A percentile compares a stretch with the other conserved stretches of the same genome.
These are phyloP conservation scores for Colletotrichum sp. DNA, from an alignment of 2,329 filamentous ascomycete species.

Conservation along the genomic window DNA sequence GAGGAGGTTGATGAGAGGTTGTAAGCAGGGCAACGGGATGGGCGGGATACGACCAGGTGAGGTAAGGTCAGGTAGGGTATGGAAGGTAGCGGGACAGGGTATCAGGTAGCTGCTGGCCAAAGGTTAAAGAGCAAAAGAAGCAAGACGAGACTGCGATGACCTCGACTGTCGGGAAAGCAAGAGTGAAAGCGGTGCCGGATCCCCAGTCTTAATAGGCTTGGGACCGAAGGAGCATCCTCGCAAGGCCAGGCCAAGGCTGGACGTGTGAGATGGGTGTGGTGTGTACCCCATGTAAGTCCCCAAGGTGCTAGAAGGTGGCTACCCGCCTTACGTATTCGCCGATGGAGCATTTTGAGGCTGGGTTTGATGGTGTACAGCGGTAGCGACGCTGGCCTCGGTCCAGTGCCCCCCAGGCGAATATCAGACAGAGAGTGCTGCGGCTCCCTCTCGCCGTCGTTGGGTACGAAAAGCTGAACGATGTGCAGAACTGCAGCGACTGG, in stretches of 20 bases:
- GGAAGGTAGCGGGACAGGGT: not conserved
- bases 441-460: not conserved
- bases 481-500: not conserved
- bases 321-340: not conserved
- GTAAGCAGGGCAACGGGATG: constrained; percentile 2
- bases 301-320: not conserved
- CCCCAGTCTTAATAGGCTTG: constrained; percentile 18
- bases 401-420: not conserved
- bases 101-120: not conserved
- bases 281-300: not conserved
- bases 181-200: constrained; percentile 1
- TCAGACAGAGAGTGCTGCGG: not conserved
- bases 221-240: constrained; percentile 8
- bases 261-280: not conserved
- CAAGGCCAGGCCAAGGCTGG: not conserved
- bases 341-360: not conserved
- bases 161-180: not conserved
- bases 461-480: not conserved
- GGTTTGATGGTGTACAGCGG: not conserved
- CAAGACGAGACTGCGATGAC: not conserved
- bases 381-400: not conserved
- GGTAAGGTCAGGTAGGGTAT: not conserved
- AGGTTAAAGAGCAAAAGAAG: not conserved
- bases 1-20: not conserved
- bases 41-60: not conserved